A percentile compares a stretch with the other conserved stretches of the same genome.
Evolutionary conservation across 2,329 filamentous ascomycete genomes (phyloP).

Genomic region (Aspergillus texensis): DNA sequence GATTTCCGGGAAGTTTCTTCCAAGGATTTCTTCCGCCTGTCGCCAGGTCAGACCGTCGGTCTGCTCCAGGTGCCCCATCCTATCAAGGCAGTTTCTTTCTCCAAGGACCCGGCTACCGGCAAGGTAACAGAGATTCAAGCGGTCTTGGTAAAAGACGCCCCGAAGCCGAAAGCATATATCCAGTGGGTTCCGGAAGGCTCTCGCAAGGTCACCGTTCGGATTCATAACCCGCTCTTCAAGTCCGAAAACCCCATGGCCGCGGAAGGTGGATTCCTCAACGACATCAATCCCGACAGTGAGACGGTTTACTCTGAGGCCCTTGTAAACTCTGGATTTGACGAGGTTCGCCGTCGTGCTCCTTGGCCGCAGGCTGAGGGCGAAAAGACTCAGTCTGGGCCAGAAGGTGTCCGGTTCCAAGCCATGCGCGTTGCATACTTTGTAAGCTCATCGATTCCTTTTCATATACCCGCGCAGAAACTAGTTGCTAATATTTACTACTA

Average conservation of each 20-base stretch:
- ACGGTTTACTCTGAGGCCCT: conserved; percentile 75
- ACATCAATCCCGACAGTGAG: conserved; percentile 84
- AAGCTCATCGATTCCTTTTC: background rate
- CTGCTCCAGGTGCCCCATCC: conserved; percentile 71
- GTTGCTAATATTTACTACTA: background rate
- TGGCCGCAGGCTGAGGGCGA: conserved; percentile 79
- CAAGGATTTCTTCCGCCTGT: conserved; percentile 73
- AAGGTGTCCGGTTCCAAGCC: conserved; percentile 86
- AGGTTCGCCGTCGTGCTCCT: conserved; percentile 71
- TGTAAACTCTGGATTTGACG: conserved; percentile 80
- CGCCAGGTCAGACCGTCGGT: conserved; percentile 73
- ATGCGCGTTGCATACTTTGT: conserved; percentile 70
- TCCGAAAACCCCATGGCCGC: conserved; percentile 78
- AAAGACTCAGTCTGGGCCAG: conserved; percentile 55
- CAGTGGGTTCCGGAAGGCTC: conserved; percentile 78
- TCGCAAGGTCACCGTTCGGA: conserved; percentile 70
- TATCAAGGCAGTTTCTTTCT: conserved; percentile 69
- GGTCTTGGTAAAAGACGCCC: conserved; percentile 67
- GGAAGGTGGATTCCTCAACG: conserved; percentile 77
- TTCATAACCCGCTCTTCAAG: conserved; percentile 84
- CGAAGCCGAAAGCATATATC: conserved; percentile 76
- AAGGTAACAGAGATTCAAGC: conserved; percentile 69
- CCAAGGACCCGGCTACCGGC: conserved; percentile 65
- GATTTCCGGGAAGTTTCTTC: conserved; percentile 75
- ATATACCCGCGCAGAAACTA: background rate